Conservation (phyloP, 2,329 filamentous ascomycete species). For the Stachybotrys chartarum region DNA sequence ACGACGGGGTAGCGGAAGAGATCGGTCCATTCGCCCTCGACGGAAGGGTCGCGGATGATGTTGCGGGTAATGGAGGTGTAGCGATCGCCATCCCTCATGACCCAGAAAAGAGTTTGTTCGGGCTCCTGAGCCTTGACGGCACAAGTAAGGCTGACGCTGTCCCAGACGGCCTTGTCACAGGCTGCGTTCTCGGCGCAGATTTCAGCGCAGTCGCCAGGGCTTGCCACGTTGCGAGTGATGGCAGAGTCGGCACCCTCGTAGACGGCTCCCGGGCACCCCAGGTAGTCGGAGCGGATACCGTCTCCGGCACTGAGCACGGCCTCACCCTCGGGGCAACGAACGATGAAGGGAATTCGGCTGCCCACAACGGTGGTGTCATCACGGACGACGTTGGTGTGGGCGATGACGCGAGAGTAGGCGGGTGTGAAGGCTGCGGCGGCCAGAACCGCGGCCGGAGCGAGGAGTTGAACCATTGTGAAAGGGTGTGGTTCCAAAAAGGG, state of each 20-base stretch:
- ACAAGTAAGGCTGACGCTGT: conserved; percentile 11
- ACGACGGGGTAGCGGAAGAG: conserved; percentile 9
- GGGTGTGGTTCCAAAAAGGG: not conserved
- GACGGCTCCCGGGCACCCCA: not conserved
- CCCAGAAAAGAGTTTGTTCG: conserved; percentile 9
- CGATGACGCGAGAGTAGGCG: not conserved
- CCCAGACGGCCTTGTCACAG: conserved; percentile 12
- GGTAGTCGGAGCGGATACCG: not conserved
- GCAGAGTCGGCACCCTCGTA: not conserved
- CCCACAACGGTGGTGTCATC: not conserved
- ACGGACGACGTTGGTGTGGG: not conserved
- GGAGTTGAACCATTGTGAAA: not conserved
- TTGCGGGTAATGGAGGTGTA: conserved; percentile 7
- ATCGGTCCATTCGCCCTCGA: conserved; percentile 8
- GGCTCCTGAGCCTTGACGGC: conserved; percentile 10
- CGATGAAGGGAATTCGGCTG: not conserved
- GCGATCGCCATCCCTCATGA: conserved; percentile 6
- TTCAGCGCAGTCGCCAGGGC: conserved; percentile 8
- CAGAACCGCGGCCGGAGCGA: not conserved
- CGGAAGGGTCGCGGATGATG: conserved; percentile 1
- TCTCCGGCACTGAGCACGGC: not conserved
- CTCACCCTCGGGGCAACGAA: not conserved
- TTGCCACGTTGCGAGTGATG: conserved; percentile 1
- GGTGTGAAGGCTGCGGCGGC: not conserved
- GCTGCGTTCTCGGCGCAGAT: conserved; percentile 5